Evolutionary conservation across 306 rosid genomes (phyloP).

Genomic region (Hippophae gyantsensis): DNA sequence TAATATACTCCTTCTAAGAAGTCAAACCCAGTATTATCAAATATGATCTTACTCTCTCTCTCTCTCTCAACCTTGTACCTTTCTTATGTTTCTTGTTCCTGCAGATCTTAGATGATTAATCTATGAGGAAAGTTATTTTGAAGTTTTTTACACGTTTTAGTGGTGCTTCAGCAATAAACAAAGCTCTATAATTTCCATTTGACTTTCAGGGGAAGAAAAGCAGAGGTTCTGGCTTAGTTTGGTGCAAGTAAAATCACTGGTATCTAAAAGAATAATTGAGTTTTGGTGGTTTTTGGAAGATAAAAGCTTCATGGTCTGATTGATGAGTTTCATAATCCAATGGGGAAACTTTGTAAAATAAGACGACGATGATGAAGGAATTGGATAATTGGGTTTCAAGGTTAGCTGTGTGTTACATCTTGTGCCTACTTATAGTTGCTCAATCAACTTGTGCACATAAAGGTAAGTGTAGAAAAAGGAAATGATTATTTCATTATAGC

Average conservation of each 20-base stretch:
- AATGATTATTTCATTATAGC: background rate
- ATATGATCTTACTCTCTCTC: background rate
- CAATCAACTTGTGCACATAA: conserved; percentile 56
- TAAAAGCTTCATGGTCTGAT: conserved; percentile 22
- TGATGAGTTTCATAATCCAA: conserved; percentile 30
- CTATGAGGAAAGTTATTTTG: conserved; percentile 11
- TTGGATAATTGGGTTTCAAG: conserved; percentile 28
- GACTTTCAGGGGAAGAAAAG: no score
- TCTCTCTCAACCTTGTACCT: conserved; percentile 10
- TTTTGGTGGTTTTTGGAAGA: conserved; percentile 21
- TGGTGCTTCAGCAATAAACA: conserved; percentile 12
- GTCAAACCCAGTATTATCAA: conserved; percentile 38
- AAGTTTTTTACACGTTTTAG: background rate
- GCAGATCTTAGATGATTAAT: conserved; percentile 18
- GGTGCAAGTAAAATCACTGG: conserved; percentile 13
- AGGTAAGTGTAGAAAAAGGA: conserved; percentile 36
- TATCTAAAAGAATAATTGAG: conserved; percentile 3
- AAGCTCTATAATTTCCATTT: background rate
- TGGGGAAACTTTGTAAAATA: conserved; percentile 40
- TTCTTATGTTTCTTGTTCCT: conserved; percentile 14
- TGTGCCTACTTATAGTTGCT: conserved; percentile 28
- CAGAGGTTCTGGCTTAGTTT: no score
- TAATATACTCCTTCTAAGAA: conserved; percentile 31
- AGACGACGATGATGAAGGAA: conserved; percentile 49
- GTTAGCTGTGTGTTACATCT: conserved; percentile 23